A percentile compares a stretch with the other conserved stretches of the same genome.
Evolutionary conservation across 257 asterid genomes (phyloP).

Genomic region (Vinca minor): DNA sequence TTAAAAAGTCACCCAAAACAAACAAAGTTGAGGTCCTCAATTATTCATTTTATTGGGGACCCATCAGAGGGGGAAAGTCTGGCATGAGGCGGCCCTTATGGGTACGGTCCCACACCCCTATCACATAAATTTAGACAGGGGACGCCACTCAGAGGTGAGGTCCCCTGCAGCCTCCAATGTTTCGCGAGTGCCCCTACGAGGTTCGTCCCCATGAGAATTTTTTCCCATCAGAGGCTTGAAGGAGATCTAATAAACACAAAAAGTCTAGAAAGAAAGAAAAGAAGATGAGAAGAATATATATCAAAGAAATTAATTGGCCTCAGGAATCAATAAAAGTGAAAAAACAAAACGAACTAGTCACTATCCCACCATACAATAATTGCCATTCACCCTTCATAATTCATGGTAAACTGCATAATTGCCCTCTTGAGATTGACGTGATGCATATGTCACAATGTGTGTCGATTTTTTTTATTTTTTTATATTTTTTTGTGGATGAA

Average conservation of each 20-base stretch:
- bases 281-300: too few species aligned
- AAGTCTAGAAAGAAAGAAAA: too few species aligned
- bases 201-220: too few species aligned
- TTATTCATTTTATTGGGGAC: slow-evolving; percentile 45
- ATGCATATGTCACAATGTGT: slow-evolving; percentile 30
- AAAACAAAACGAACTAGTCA: slow-evolving; percentile 52
- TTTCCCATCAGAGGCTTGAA: slow-evolving; percentile 14
- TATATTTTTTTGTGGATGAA: too few species aligned
- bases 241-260: slow-evolving; percentile 30
- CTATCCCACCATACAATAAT: slow-evolving; percentile 41
- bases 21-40: slow-evolving; percentile 39
- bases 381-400: slow-evolving; percentile 19
- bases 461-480: too few species aligned
- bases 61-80: too few species aligned
- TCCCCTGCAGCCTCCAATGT: too few species aligned
- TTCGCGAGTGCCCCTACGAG: too few species aligned
- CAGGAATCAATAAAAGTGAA: slow-evolving; percentile 52
- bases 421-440: slow-evolving; percentile 25
- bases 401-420: slow-evolving; percentile 9
- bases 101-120: too few species aligned
- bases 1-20: slow-evolving; percentile 43
- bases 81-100: too few species aligned
- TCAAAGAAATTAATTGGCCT: slow-evolving; percentile 42
- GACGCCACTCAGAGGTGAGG: too few species aligned
- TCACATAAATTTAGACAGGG: too few species aligned